Evolutionary conservation across 2,329 filamentous ascomycete species (phyloP).

Genomic region (Acarospora socialis): DNA sequence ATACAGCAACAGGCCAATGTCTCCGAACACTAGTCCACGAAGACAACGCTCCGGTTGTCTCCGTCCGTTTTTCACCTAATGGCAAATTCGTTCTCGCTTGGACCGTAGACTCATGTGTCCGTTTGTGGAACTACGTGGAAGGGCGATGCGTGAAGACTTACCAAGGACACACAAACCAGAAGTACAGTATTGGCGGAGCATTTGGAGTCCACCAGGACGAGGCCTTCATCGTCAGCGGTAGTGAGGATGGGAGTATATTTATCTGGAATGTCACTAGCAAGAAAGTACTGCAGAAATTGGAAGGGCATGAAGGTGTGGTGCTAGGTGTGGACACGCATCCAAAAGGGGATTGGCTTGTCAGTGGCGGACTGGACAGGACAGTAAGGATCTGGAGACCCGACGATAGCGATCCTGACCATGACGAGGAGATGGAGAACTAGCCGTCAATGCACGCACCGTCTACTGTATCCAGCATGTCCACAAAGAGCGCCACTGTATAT

Average conservation of each 20-base stretch:
- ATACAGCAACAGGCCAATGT: slow-evolving; percentile 88
- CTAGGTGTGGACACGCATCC: slow-evolving; percentile 46
- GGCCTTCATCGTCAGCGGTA: slow-evolving; percentile 66
- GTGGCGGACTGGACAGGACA: slow-evolving; percentile 47
- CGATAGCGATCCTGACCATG: slow-evolving; percentile 7
- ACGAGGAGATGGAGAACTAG: slow-evolving; percentile 2
- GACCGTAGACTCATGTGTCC: slow-evolving; percentile 77
- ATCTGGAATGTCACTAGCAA: slow-evolving; percentile 89
- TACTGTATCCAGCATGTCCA: too few relatives aligned
- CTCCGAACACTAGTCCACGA: slow-evolving; percentile 90
- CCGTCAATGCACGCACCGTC: too few relatives aligned
- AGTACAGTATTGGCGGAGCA: slow-evolving; percentile 70
- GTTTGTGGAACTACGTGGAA: slow-evolving; percentile 89
- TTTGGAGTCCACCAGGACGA: slow-evolving; percentile 54
- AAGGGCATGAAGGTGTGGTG: slow-evolving; percentile 44
- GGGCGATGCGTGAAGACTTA: slow-evolving; percentile 93
- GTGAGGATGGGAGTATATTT: slow-evolving; percentile 72
- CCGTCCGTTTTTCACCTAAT: slow-evolving; percentile 86
- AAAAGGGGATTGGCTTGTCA: slow-evolving; percentile 40
- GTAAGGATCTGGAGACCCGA: slow-evolving; percentile 46
- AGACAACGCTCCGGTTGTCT: slow-evolving; percentile 80
- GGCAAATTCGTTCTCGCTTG: slow-evolving; percentile 85
- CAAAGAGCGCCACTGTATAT: too few relatives aligned
- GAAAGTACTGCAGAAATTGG: slow-evolving; percentile 55
- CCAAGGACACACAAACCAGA: slow-evolving; percentile 74